Conservation (phyloP, 2,329 filamentous ascomycete species). For the Botryotinia convoluta region DNA sequence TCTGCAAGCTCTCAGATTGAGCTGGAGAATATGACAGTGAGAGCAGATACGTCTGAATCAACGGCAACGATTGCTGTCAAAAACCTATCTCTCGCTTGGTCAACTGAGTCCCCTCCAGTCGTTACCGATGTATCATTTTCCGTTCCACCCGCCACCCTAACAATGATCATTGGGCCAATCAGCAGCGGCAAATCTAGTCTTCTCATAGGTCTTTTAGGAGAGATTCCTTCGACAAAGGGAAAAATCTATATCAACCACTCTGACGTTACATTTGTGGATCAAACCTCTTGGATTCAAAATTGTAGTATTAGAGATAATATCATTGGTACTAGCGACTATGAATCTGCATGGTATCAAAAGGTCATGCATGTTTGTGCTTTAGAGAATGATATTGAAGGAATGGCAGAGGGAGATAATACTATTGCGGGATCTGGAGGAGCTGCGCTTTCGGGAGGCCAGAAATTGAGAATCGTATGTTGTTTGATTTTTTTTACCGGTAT, state of each 20-base stretch:
- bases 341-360: constrained; percentile 58
- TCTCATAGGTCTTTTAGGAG: constrained; percentile 31
- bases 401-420: constrained; percentile 59
- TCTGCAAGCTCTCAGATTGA: not conserved
- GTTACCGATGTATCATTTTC: not conserved
- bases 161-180: constrained; percentile 36
- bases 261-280: constrained; percentile 43
- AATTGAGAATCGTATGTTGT: constrained; percentile 62
- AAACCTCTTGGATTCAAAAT: constrained; percentile 47
- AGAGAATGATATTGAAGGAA: constrained; percentile 50
- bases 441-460: constrained; percentile 74
- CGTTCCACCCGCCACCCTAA: constrained; percentile 24
- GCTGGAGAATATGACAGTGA: not conserved
- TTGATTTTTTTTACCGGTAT: constrained; percentile 40
- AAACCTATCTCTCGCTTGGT: not conserved
- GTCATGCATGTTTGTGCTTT: constrained; percentile 65
- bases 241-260: constrained; percentile 24
- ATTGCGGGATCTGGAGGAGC: constrained; percentile 71
- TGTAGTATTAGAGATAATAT: constrained; percentile 43
- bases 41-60: not conserved
- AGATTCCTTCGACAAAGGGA: constrained; percentile 27
- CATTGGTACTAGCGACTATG: constrained; percentile 41
- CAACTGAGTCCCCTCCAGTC: not conserved
- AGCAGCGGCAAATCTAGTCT: constrained; percentile 35
- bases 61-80: not conserved